Evolutionary conservation across 2,329 filamentous ascomycete genomes (phyloP), one percentile per base, ranked within the genome.

Genomic region (Calonectria pseudoreteaudii): DNA sequence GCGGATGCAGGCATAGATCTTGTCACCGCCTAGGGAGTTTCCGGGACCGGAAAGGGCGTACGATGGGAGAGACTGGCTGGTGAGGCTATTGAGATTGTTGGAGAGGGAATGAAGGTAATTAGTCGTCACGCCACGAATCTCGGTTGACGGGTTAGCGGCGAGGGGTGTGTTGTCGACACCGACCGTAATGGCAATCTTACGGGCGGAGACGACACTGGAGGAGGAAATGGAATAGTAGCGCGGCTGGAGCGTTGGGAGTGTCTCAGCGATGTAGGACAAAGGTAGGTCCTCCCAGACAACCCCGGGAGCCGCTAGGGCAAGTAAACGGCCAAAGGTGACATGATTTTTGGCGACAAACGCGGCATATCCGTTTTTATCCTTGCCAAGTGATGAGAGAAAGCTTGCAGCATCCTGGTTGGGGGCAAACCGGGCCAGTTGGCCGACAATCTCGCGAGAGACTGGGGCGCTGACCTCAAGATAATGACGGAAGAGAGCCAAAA

Each of bases 151-250:
- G 26, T 78, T 67, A 58, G 72, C 72, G 56, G 66, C 53, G 16
- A 79, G 74, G 10, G 72, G 71, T 1, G 76, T 75, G 31, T 74
- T 76, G 2, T 77, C 76, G 4, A 78, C 68, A 4, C 76, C 75
- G 9, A 78, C 79, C 10, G 80, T 78, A 41, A 81, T 81, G 50
- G 79, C 66, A 47, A 80, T 73, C 14, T 66, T 80, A 31, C 76
- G 75, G 8, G 78, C 74, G 8, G 77, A 79, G 8, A 81, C 76
- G 31, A 86, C 83, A 18, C 84, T 86, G 10, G 90, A 91, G 0
- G 89, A 91, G 0, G 90, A 92, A 72, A 92, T 92, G 9, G 89
- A 91, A 81, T 93, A 93, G 74, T 91, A 90, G 5, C 91, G 89
- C 13, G 91, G 86, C 16, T 90, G 75, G 11, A 79, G 56, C 0